Evolutionary conservation across 1,139 yeast species (phyloP).

Genomic region (Yamadazyma pseudoaaseri): DNA sequence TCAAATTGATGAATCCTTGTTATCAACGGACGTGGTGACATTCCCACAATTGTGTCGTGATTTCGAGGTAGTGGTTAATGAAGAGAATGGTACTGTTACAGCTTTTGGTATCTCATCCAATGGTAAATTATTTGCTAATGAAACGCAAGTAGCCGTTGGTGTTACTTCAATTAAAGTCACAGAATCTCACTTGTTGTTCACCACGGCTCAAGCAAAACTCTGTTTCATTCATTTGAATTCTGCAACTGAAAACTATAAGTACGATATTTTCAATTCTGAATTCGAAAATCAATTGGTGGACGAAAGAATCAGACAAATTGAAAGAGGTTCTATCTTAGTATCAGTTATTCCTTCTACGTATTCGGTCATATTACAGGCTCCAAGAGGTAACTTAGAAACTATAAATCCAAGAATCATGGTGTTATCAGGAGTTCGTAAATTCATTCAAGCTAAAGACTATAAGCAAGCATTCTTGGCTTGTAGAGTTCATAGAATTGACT

Average conservation of each 20-base stretch:
- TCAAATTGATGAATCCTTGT: constrained; percentile 30
- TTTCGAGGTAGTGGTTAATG: constrained; percentile 46
- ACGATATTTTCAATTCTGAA: constrained; percentile 21
- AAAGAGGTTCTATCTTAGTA: constrained; percentile 83
- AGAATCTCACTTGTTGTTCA: constrained; percentile 71
- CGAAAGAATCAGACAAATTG: constrained; percentile 86
- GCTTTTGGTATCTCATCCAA: constrained; percentile 72
- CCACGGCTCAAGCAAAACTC: constrained; percentile 84
- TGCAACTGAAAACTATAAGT: constrained; percentile 29
- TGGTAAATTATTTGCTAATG: constrained; percentile 74
- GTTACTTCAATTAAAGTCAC: constrained; percentile 82
- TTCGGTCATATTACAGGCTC: constrained; percentile 86
- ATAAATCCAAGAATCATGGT: constrained; percentile 93
- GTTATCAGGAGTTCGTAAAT: constrained; percentile 73
- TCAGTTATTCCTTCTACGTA: constrained; percentile 81
- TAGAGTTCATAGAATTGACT: constrained; percentile 86
- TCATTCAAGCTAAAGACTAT: constrained; percentile 59
- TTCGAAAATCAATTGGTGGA: constrained; percentile 38
- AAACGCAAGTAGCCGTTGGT: constrained; percentile 62
- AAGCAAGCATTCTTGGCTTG: constrained; percentile 75
- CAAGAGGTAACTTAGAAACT: constrained; percentile 94
- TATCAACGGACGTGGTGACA: constrained; percentile 33
- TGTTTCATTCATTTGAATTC: constrained; percentile 75
- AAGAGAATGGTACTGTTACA: constrained; percentile 28
- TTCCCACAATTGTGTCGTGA: constrained; percentile 75